Base-by-base conservation (phyloP, 78 protist genomes). In the Protostelium mycophagum region DNA sequence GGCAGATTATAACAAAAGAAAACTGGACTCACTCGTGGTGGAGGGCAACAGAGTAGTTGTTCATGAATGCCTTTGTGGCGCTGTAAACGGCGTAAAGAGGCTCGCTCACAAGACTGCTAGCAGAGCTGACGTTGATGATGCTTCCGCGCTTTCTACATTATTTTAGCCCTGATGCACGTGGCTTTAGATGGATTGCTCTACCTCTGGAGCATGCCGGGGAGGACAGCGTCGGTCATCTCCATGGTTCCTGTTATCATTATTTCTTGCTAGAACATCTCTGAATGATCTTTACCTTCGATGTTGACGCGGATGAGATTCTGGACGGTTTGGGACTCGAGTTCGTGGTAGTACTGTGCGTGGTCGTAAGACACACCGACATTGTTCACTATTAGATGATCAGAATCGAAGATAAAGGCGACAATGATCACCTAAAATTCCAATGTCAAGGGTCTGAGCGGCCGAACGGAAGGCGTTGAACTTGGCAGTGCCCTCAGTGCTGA, bases 331-430 rank as follows among this genome's bases (percentile, higher is more conserved):
- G 34, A 38, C 89, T 63, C 85, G 37, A 95, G 38, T 38, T 93
- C 94, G 25, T 91, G 90, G 37, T 93, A 51, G 86, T 88, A 91
- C 92, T 87, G 88, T 88, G 95, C 94, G 86, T 93, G 89, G 25
- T 93, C 95, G 88, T 93, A 91, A 9, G 91, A 86, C 90, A 91
- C 85, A 63, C 97, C 97, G 9, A 92, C 97, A 37, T 96, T 96
- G 90, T 96, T 96, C 1, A 96, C 95, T 83, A 84, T 25, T 9
- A 35, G 1, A 51, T 1, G 86, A 88, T 37, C 31, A 1, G 83
- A 10, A 1, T 23, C 63, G 0, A 85, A 0, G 28, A 10, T 28
- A 0, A 31, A 0, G 1, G 0, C 0, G 5, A 0, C 37, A 51
- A 0, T 1, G 36, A 63, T 0, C 63, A 87, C 89, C 89, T 31